These are phyloP conservation scores for Globisporangium heterothallicum DNA, from an alignment of 352 stramenopile species.

Conservation along the genomic window DNA sequence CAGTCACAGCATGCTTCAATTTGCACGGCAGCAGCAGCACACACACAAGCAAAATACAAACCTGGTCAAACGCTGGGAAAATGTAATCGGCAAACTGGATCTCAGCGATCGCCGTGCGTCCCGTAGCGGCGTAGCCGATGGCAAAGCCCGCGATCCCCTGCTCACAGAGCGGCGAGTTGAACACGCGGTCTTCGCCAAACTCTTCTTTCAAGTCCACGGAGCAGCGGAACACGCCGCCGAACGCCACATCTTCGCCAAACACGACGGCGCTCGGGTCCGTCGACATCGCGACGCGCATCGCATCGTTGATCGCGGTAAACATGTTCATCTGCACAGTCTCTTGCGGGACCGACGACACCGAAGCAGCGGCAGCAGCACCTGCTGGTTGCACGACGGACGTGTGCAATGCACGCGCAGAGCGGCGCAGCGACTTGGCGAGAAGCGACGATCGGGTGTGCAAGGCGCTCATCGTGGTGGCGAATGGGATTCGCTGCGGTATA, in stretches of 20 bases:
- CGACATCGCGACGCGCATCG: slow-evolving; percentile 83
- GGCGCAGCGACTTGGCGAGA: slow-evolving; percentile 6
- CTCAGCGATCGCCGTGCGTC: slow-evolving; percentile 96
- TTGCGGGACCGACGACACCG: slow-evolving; percentile 17
- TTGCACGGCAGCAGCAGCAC: too few species aligned
- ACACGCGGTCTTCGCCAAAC: slow-evolving; percentile 94
- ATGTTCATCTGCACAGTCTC: slow-evolving; percentile 88
- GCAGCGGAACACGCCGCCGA: slow-evolving; percentile 98
- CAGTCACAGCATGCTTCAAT: too few species aligned
- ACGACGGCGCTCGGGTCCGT: slow-evolving; percentile 89
- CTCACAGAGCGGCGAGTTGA: slow-evolving; percentile 96
- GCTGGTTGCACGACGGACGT: slow-evolving; percentile 6
- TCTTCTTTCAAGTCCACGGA: slow-evolving; percentile 90
- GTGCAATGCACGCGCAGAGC: slow-evolving; percentile 5
- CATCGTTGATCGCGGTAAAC: slow-evolving; percentile 91
- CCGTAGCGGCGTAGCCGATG: slow-evolving; percentile 95
- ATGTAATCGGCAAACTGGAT: slow-evolving; percentile 99
- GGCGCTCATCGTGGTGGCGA: background rate
- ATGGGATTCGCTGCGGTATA: slow-evolving; percentile 6
- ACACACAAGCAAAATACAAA: slow-evolving; percentile 10
- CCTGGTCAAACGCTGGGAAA: slow-evolving; percentile 94
- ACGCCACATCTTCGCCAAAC: slow-evolving; percentile 98
- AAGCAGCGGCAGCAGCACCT: background rate
- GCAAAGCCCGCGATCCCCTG: slow-evolving; percentile 94
- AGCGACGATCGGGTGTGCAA: slow-evolving; percentile 1